Percentiles rank a stretch among this genome's conserved stretches.
phyloP scores from a whole-genome alignment of 2,329 filamentous ascomycete species.

The Diaporthe aspalathi region DNA sequence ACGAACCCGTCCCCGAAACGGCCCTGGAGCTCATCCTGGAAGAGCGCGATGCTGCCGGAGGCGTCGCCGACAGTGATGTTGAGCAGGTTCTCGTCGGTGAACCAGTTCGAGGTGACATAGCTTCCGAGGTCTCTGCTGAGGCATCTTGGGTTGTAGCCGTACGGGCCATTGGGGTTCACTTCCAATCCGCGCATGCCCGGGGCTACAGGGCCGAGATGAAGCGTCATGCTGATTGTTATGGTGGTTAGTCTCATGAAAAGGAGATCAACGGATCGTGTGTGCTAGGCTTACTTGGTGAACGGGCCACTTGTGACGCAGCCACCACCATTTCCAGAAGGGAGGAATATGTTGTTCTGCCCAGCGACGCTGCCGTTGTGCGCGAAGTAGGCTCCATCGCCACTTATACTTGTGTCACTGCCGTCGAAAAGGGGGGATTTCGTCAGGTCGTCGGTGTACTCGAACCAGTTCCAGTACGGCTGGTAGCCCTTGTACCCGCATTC shows the following conservation, averaged over 20 bases:
- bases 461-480: constrained; percentile 34
- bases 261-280: no score
- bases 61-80: constrained; percentile 43
- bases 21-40: constrained; percentile 48
- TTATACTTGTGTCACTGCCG: constrained; percentile 29
- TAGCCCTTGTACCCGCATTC: constrained; percentile 34
- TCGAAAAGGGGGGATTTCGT: constrained; percentile 23
- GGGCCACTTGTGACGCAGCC: constrained; percentile 30
- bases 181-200: not conserved
- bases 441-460: not conserved
- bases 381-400: constrained; percentile 21
- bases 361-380: constrained; percentile 23
- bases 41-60: constrained; percentile 40
- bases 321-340: constrained; percentile 31
- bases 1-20: constrained; percentile 46
- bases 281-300: constrained; percentile 18
- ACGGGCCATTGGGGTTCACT: constrained; percentile 10
- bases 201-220: constrained; percentile 9
- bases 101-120: constrained; percentile 40
- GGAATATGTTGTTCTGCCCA: not conserved
- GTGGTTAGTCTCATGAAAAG: not conserved
- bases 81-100: constrained; percentile 42
- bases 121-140: constrained; percentile 42
- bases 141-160: constrained; percentile 44
- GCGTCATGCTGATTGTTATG: constrained; percentile 19